Base-by-base conservation (phyloP, 192 early-diverging fungal species). In the Oehlia diaphana region DNA sequence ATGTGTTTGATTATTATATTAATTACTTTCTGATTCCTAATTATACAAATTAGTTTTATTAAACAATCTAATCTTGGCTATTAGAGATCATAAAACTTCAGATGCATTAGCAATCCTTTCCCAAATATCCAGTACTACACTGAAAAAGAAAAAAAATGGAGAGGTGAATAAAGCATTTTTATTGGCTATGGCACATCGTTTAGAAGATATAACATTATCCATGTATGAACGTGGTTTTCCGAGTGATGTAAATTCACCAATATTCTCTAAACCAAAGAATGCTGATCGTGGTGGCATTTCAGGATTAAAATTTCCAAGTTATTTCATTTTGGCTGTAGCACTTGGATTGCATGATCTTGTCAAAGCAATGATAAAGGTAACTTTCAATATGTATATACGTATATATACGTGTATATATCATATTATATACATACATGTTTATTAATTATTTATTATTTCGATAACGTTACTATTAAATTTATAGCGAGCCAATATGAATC, bases 151-250 rank as follows among this genome's bases (percentile, higher is more conserved):
- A 50, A 76, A 79, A 13, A 78, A 79, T 23, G 72, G 69, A 35
- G 82, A 82, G 23, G 76, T 82, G 7, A 86, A 86, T 62, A 80
- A 82, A 35, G 79, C 81, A 33, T 83, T 86, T 82, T 76, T 86
- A n/a, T 61, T 86, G 53, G 84, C 84, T 5, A 86, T 86, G 82
- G 78, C 83, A 33, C 80, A 82, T 74, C 79, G 84, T 53, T 80
- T 86, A 78, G 84, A 86, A 28, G 82, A 81, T 39, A 80, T 86
- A 13, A 82, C 84, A 4, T 81, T 86, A 35, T 80, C 83, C 26
- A 65, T 86, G 21, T 82, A 82, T 33, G 84, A 86, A 19, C 74
- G 84, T 21, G 84, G 84, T 39, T 82, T 86, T 70, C 84, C 84
- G 10, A 76, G 80, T 21, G 82, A 86, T 61, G 81, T 86, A 71